Evolutionary conservation across 805 yeast genomes (phyloP).

Genomic region (Naumovozyma dairenensis): DNA sequence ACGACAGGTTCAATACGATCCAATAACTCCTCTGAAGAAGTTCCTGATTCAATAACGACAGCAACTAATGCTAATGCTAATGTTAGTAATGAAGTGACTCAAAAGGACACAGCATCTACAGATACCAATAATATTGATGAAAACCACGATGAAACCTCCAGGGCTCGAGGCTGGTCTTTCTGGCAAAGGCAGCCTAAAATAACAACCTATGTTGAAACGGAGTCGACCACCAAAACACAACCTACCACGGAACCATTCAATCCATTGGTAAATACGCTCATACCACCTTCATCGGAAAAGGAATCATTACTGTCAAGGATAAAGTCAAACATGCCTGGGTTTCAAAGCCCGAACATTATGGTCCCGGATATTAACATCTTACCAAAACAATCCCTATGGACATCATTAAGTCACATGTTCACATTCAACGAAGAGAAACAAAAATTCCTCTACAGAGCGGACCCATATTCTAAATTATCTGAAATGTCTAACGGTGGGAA

Average conservation of each 20-base stretch:
- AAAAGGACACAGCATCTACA: too few species aligned
- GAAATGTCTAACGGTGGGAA: slow-evolving; percentile 13
- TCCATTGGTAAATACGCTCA: background rate
- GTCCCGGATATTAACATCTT: slow-evolving; percentile 25
- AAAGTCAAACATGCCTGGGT: background rate
- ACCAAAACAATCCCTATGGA: slow-evolving; percentile 21
- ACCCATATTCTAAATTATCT: slow-evolving; percentile 12
- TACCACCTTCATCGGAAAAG: background rate
- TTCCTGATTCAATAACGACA: too few species aligned
- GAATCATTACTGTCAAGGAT: background rate
- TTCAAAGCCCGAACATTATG: slow-evolving; percentile 20
- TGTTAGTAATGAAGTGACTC: too few species aligned
- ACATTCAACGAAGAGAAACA: slow-evolving; percentile 13
- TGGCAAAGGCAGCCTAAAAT: slow-evolving; percentile 10
- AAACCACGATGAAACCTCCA: background rate
- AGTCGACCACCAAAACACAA: background rate
- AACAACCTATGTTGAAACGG: too few species aligned
- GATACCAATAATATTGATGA: slow-evolving; percentile 1
- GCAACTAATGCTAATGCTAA: too few species aligned
- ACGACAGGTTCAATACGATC: too few species aligned
- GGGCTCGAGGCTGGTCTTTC: slow-evolving; percentile 16
- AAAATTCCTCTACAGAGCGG: slow-evolving; percentile 9
- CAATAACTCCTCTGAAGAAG: too few species aligned
- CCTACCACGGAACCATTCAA: background rate
- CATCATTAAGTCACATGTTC: slow-evolving; percentile 11